Conservation (phyloP, 805 yeast species). For the Ogataea saltuana region DNA sequence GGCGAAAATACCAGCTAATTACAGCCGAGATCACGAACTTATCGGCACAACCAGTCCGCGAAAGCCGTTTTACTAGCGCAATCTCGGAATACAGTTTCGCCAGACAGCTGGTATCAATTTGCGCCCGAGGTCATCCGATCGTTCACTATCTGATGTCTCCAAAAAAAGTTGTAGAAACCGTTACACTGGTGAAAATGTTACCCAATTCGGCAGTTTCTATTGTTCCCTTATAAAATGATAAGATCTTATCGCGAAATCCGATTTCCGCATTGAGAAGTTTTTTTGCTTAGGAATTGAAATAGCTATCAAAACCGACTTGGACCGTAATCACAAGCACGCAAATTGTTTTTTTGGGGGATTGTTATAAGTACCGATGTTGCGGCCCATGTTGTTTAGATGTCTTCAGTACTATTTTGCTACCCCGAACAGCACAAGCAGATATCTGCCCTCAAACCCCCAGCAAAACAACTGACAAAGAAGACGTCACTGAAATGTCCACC, state of each 20-base stretch:
- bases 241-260: background rate
- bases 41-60: no score
- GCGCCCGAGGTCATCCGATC: constrained; percentile 3
- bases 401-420: no score
- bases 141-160: no score
- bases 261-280: constrained; percentile 5
- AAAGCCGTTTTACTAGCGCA: no score
- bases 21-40: no score
- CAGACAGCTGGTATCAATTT: background rate
- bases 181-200: constrained; percentile 1
- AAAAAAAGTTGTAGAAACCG: constrained; percentile 7
- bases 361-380: no score
- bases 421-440: no score
- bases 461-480: background rate
- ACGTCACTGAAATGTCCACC: constrained; percentile 29
- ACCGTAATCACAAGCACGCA: background rate
- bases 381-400: no score
- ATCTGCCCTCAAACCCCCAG: background rate
- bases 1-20: no score
- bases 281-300: background rate
- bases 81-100: no score
- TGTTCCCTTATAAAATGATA: background rate
- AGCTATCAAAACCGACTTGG: constrained; percentile 3
- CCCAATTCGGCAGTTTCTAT: constrained; percentile 1
- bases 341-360: background rate